Evolutionary conservation across 2,329 filamentous ascomycete species (phyloP), one percentile per base, ranked within the genome.

Genomic region (Chaetoscypha palmicola): DNA sequence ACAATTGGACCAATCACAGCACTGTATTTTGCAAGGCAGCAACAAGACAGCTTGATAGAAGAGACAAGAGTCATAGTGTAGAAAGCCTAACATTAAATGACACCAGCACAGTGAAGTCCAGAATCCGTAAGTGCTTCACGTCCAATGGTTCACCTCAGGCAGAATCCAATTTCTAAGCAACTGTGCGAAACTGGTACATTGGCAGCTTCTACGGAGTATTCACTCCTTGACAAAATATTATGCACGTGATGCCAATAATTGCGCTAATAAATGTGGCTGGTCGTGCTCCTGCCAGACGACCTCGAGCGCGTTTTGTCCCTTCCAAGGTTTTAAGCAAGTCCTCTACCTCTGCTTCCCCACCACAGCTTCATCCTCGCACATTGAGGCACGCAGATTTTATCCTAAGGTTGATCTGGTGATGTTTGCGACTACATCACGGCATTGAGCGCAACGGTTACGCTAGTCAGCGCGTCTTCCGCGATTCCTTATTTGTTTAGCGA

Each of bases 81-180:
- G 44, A 49, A 47, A 47, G 48, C 46, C 50, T 42, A 28, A 42
- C 44, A 47, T 41, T 20, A 22, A 21, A 19, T 4, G 11, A 31
- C 12, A 19, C 10, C 8, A 20, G 9, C 7, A 8, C 9, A n/a
- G 5, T 14, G 10, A 5, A 19, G 39, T n/a, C 9, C n/a, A n/a
- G n/a, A n/a, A n/a, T n/a, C n/a, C n/a, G n/a, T n/a, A n/a, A 38
- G 33, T 36, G 31, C 11, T 41, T 23, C 21, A 38, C 20, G 50
- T 17, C 51, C 72, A 74, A 75, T 74, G 10, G 21, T 45, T 46
- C 45, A 32, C 40, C 52, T 50, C 46, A 56, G 53, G 55, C 53
- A 53, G 43, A 50, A 50, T 47, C 22, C 16, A 22, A 23, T 19
- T 43, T 41, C 26, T 30, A 24, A 43, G 38, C 38, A 34, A 23